Evolutionary conservation across 129 eudicot species (phyloP).

Genomic region (Flaveria brownii): DNA sequence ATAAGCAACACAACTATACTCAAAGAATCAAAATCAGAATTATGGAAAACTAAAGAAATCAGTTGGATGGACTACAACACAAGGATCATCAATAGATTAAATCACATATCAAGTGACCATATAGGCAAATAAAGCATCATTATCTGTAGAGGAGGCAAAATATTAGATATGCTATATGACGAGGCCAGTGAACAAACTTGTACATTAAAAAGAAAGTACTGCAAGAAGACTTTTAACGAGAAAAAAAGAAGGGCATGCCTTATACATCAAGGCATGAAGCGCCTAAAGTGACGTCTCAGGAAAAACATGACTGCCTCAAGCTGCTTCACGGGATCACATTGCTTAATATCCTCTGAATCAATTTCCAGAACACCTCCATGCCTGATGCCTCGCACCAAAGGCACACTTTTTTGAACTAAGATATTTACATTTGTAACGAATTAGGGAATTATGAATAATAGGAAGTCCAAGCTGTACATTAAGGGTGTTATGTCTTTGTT

Average conservation of each 20-base stretch:
- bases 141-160: not conserved
- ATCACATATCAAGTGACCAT: not conserved
- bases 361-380: not conserved
- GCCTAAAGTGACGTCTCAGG: not conserved
- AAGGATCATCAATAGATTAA: not conserved
- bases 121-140: not conserved
- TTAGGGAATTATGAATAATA: not conserved
- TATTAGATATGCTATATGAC: not conserved
- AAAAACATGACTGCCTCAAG: not conserved
- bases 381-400: not conserved
- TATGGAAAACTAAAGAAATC: not conserved
- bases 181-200: not conserved
- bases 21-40: not conserved
- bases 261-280: not conserved
- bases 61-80: not conserved
- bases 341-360: not conserved
- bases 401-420: not conserved
- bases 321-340: not conserved
- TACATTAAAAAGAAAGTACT: not conserved
- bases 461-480: not conserved
- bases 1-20: not conserved
- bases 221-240: conserved; percentile 4
- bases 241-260: not conserved
- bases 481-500: conserved; percentile 9
- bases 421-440: not conserved